Evolutionary conservation across 1,139 yeast species (phyloP), one percentile per base, ranked within the genome.

Genomic region (Magnusiomyces suaveolens): DNA sequence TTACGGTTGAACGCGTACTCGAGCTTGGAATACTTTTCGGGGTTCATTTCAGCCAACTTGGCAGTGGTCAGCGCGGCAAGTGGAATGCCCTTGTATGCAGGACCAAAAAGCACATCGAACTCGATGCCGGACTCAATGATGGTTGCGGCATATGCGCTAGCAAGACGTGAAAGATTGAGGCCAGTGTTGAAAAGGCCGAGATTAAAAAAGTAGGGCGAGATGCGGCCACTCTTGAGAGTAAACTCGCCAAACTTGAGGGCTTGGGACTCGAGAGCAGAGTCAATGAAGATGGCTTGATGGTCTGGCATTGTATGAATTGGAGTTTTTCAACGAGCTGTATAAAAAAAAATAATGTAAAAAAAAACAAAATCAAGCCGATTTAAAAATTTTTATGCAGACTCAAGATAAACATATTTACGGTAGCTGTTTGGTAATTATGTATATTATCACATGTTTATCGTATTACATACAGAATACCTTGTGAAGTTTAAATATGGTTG

Each of bases 31-130:
- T 54, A 61, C 53, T 60, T 58, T 21, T 54, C 59, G 6, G 88
- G 53, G 81, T 84, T 58, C 61, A 89, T 76, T 72, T 92, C 97
- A 39, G 94, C 95, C 60, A 92, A 77, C 71, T 92, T 90, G 56
- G 94, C 89, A 55, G 87, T 88, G 12, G 96, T 88, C 57, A 90
- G 80, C 8, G 98, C 96, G 53, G 96, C 95, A 55, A 92, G 77
- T 33, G 98, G 96, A 63, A 92, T 92, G 26, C 98, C 98, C 73
- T 92, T 92, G 73, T 92, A 92, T 32, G 98, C 98, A 20, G 98
- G 98, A 14, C 98, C 98, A 65, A 92, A 92, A 56, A 92, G 75
- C 44, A 92, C 83, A 66, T 92, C 98, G 64, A 92, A 90, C 68
- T 88, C 84, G 56, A 92, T 68, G 2, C 84, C 89, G 1, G 92